Conservation (phyloP, 352 stramenopile species). For the Globisporangium parvum region DNA sequence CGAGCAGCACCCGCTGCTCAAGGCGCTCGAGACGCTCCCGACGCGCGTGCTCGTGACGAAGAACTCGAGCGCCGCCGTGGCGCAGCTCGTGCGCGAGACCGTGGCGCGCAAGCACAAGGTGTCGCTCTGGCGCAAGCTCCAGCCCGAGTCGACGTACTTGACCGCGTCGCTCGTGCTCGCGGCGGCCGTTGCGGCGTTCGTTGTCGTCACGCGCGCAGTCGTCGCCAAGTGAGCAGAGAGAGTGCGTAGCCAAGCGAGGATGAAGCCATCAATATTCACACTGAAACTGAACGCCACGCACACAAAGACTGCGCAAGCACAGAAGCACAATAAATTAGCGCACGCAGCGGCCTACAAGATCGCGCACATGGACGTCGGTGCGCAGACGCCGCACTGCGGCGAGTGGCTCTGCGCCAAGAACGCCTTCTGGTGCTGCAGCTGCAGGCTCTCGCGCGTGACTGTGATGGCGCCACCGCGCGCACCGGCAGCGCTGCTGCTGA, state of each 20-base stretch:
- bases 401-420: conserved; percentile 68
- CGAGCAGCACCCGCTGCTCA: conserved; percentile 68
- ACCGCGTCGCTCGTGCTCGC: conserved; percentile 32
- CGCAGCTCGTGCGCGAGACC: conserved; percentile 53
- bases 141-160: conserved; percentile 23
- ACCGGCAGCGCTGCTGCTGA: background rate
- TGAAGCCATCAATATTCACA: no score
- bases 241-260: no score
- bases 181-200: conserved; percentile 22
- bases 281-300: no score
- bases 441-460: conserved; percentile 79
- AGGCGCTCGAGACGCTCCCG: conserved; percentile 63
- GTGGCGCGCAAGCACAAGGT: conserved; percentile 10
- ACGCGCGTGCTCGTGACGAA: conserved; percentile 54
- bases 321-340: background rate
- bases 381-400: conserved; percentile 56
- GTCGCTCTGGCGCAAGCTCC: conserved; percentile 2
- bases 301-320: background rate
- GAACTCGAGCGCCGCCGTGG: conserved; percentile 59
- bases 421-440: conserved; percentile 79
- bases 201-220: conserved; percentile 40
- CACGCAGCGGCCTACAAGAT: conserved; percentile 48
- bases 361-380: conserved; percentile 24
- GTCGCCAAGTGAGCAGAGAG: conserved; percentile 13
- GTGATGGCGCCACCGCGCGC: conserved; percentile 31